Conservation (phyloP, 768 basidiomycete genomes). For the Russula earlei region DNA sequence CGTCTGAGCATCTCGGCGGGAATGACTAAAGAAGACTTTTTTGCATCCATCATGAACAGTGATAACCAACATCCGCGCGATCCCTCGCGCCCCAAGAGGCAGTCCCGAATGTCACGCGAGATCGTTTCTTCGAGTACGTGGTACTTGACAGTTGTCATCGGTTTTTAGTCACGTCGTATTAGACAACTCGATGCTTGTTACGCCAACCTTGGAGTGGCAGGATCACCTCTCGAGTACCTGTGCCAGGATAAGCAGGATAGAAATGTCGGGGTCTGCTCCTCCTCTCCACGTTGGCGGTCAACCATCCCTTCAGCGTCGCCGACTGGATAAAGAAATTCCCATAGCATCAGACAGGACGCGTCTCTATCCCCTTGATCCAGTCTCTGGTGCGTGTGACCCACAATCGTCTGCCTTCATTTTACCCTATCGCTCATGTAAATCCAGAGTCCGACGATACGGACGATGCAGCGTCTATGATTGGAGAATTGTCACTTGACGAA, state of each 20-base stretch:
- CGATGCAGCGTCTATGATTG: constrained; percentile 48
- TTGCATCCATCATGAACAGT: constrained; percentile 60
- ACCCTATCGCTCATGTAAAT: background rate
- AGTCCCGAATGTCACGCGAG: constrained; percentile 70
- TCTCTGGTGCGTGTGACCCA: constrained; percentile 8
- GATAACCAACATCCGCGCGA: constrained; percentile 41
- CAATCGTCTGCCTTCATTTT: background rate
- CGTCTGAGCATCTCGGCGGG: constrained; percentile 48
- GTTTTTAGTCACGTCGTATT: background rate
- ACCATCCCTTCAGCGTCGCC: constrained; percentile 39
- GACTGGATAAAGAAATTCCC: constrained; percentile 31
- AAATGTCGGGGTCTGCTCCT: background rate
- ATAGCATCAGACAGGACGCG: constrained; percentile 42
- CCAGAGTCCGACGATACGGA: constrained; percentile 19
- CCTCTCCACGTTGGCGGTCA: constrained; percentile 7
- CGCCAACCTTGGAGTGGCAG: constrained; percentile 72
- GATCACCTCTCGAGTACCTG: constrained; percentile 55
- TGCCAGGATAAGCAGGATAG: constrained; percentile 23
- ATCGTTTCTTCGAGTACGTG: constrained; percentile 65
- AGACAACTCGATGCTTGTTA: constrained; percentile 53
- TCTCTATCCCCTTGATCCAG: constrained; percentile 48
- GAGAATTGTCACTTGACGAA: constrained; percentile 66
- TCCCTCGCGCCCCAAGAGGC: constrained; percentile 52
- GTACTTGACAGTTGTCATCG: background rate
- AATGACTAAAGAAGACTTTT: constrained; percentile 69